These are phyloP conservation scores for Cladophialophora carrionii DNA, from an alignment of 2,329 filamentous ascomycete genomes.

Conservation along the genomic window DNA sequence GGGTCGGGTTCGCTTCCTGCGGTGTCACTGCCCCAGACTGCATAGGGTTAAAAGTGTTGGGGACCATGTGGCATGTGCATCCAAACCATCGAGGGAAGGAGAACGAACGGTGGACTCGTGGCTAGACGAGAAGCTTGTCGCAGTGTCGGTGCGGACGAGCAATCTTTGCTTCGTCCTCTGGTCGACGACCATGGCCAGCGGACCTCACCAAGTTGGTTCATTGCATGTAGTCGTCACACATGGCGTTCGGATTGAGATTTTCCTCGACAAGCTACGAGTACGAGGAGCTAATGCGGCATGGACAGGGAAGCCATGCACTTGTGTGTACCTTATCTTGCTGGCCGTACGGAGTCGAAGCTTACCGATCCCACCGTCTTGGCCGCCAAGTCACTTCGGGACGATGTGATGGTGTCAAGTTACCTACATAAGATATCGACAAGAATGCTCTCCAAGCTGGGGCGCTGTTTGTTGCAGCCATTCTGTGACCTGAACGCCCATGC, in stretches of 20 bases:
- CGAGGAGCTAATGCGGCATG: background rate
- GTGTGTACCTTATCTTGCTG: background rate
- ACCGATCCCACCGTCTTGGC: background rate
- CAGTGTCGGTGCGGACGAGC: background rate
- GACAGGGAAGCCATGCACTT: background rate
- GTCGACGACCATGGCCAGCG: background rate
- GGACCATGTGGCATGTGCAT: background rate
- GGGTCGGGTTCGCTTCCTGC: background rate
- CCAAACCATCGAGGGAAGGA: background rate
- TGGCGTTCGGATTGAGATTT: background rate
- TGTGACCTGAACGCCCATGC: background rate
- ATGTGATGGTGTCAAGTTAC: background rate
- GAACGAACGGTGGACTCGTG: background rate
- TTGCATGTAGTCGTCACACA: background rate
- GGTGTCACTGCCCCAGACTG: background rate
- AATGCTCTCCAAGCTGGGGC: background rate
- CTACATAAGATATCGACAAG: background rate
- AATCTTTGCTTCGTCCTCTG: background rate
- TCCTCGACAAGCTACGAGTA: background rate
- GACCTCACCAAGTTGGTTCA: background rate
- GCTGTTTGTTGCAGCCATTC: background rate
- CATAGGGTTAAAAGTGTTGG: background rate
- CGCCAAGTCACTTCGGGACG: background rate
- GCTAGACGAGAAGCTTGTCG: background rate
- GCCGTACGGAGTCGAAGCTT: background rate